These are phyloP conservation scores for Flaveria floridana DNA, from an alignment of 140 eudicot genomes.

Conservation along the genomic window DNA sequence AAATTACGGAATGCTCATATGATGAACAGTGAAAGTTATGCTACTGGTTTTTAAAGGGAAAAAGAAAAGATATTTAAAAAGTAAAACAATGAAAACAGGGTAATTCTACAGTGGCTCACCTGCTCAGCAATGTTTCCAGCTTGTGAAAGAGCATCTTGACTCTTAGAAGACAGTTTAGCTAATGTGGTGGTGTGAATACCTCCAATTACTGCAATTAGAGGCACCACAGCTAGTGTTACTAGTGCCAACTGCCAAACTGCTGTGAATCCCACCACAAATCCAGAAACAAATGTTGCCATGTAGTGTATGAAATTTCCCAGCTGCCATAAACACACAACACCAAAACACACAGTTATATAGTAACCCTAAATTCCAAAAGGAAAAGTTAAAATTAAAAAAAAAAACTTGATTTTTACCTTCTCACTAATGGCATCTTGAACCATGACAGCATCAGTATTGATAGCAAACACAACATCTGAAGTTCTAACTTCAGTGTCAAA, in stretches of 20 bases:
- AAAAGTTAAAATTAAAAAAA: neutral
- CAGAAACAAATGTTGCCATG: conserved; percentile 76
- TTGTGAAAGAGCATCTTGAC: conserved; percentile 88
- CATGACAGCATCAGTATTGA: conserved; percentile 73
- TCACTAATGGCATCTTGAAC: conserved; percentile 87
- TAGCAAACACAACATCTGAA: conserved; percentile 71
- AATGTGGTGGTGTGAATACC: conserved; percentile 71
- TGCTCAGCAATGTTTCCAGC: conserved; percentile 94
- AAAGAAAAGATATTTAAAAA: neutral
- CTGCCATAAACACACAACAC: conserved; percentile 40
- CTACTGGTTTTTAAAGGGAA: neutral
- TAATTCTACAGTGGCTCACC: conserved; percentile 39
- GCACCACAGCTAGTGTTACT: conserved; percentile 89
- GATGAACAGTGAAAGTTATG: conserved; percentile 21
- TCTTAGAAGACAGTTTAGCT: conserved; percentile 69
- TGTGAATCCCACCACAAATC: conserved; percentile 88
- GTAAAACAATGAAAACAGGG: neutral
- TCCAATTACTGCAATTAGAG: conserved; percentile 85
- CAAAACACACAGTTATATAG: conserved; percentile 14
- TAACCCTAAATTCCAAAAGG: conserved; percentile 5
- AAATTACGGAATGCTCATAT: conserved; percentile 7
- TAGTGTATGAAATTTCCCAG: conserved; percentile 74
- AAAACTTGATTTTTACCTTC: conserved; percentile 43
- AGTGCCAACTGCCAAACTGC: conserved; percentile 94
- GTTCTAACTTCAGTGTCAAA: conserved; percentile 83